Conservation (phyloP, 106 monocot genomes). For the Allium cepa region DNA sequence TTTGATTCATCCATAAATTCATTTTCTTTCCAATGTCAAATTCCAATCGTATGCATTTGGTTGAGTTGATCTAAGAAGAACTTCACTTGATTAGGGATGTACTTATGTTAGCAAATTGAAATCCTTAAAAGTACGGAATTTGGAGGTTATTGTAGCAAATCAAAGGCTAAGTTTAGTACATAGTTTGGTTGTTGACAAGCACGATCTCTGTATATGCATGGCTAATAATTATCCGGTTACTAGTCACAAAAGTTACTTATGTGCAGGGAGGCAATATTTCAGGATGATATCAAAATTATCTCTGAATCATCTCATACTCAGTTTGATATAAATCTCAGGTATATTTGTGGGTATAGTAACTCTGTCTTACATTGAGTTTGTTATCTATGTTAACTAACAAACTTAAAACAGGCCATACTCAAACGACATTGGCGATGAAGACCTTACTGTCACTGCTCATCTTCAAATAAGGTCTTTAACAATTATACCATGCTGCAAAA, state of each 20-base stretch:
- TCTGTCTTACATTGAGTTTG: not conserved
- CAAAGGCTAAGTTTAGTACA: too few relatives aligned
- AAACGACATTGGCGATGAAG: constrained; percentile 40
- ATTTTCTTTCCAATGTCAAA: not conserved
- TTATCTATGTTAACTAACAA: not conserved
- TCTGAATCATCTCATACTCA: constrained; percentile 41
- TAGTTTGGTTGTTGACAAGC: not conserved
- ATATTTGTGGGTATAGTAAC: constrained; percentile 7
- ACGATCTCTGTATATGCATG: not conserved
- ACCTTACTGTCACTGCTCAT: constrained; percentile 47
- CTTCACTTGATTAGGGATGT: too few relatives aligned
- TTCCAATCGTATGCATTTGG: too few relatives aligned
- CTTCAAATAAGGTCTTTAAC: constrained; percentile 55
- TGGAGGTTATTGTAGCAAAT: too few relatives aligned
- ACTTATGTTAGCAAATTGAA: too few relatives aligned
- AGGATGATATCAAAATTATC: constrained; percentile 67
- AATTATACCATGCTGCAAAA: not conserved
- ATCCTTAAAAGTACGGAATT: too few relatives aligned
- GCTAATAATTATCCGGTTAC: not conserved
- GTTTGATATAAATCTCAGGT: constrained; percentile 69
- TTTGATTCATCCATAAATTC: not conserved
- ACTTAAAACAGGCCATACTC: constrained; percentile 60
- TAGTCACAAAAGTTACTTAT: constrained; percentile 2
- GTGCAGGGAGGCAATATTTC: constrained; percentile 70
- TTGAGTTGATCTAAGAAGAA: too few relatives aligned